Percentiles rank a stretch among this genome's conserved stretches.
Conservation (phyloP, 2,329 filamentous ascomycete species). For the Colletotrichum lini region DNA sequence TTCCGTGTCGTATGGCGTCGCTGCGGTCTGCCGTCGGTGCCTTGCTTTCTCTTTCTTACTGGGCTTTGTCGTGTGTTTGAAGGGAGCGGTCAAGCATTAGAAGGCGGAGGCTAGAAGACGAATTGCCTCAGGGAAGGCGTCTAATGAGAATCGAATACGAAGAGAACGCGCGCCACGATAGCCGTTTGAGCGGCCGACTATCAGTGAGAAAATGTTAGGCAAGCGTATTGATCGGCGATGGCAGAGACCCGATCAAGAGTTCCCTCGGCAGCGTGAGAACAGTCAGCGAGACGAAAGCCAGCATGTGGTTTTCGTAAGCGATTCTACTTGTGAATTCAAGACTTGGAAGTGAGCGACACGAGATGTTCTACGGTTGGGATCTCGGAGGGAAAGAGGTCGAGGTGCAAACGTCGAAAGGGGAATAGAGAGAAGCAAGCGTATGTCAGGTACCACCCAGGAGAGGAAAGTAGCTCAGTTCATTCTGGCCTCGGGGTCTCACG, state of each 20-base stretch:
- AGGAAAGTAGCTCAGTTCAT: conserved; percentile 23
- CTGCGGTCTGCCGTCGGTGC: not conserved
- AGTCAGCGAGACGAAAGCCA: not conserved
- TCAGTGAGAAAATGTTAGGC: conserved; percentile 17
- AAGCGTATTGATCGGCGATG: conserved; percentile 24
- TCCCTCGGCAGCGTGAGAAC: not conserved
- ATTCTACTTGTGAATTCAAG: conserved; percentile 18
- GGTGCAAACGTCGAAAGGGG: conserved; percentile 14
- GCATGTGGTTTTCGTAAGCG: not conserved
- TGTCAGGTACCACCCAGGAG: not conserved
- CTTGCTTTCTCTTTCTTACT: not conserved
- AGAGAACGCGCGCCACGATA: conserved; percentile 10
- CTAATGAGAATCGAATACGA: conserved; percentile 18
- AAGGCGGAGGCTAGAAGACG: conserved; percentile 11
- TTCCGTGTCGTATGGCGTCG: conserved; percentile 4
- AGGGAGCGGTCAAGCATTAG: conserved; percentile 15
- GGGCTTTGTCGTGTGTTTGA: conserved; percentile 11
- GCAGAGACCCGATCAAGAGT: conserved; percentile 15
- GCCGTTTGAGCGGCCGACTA: conserved; percentile 12
- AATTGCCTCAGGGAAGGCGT: conserved; percentile 7
- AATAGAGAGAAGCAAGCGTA: conserved; percentile 19
- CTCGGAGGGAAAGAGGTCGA: conserved; percentile 13
- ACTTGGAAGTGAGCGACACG: conserved; percentile 36
- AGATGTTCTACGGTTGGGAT: conserved; percentile 32
- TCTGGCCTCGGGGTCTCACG: not conserved